Evolutionary conservation across 2,329 filamentous ascomycete species (phyloP), one percentile per base, ranked within the genome.

Genomic region (Alternaria novae-zelandiae): DNA sequence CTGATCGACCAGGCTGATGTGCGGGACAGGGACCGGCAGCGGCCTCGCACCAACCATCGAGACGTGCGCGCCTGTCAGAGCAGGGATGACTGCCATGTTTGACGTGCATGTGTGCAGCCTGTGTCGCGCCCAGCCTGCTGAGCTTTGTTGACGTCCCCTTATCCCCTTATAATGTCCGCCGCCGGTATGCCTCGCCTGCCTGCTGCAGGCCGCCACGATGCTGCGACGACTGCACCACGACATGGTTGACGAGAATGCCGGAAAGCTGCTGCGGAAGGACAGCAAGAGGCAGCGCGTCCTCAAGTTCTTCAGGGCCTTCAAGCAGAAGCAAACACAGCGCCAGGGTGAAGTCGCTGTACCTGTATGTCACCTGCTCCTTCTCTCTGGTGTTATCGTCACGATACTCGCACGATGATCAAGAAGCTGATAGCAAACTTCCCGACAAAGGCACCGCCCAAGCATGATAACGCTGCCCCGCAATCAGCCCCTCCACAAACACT

Each of bases 1-100:
- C 60, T 59, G 69, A 72, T 71, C 61, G 69, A 54, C 61, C 65
- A 9, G 49, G 36, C 8, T 66, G 71, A 73, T 73, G 36, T 41
- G 69, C 64, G 67, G 63, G 70, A 68, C 72, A 73, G 70, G 71
- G 72, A 70, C 62, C 64, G 54, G 61, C 65, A 44, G 45, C 53
- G 43, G n/a, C 59, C 59, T 49, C 55, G 57, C 61, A 59, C 64
- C 67, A 67, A 58, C 69, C 54, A 70, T 70, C 70, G 66, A 63
- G 61, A 15, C 59, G 23, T 32, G 59, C 54, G 12, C 41, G 26
- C 59, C 54, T 61, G 47, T 59, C 28, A 54, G 10, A n/a, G 21
- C 74, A 68, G 68, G 72, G 72, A 70, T 72, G 61, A 55, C 61
- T 69, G 71, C 73, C 74, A 69, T 76, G 73, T 68, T 75, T 74